These are phyloP conservation scores for Diacronema lutheri DNA, from an alignment of 78 protist species.

Conservation along the genomic window DNA sequence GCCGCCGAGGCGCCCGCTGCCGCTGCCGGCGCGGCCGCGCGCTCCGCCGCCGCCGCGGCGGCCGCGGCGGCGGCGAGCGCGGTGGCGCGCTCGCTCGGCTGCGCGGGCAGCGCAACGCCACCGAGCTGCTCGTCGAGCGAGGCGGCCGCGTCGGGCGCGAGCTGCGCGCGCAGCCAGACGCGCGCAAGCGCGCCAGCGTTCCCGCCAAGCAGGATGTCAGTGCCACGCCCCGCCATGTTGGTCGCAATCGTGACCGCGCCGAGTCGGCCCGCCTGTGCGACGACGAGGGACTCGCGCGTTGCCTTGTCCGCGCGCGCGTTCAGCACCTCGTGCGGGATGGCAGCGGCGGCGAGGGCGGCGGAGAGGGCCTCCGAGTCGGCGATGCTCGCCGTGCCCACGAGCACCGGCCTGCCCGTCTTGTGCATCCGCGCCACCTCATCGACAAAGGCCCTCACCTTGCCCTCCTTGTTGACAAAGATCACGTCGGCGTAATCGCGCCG, in stretches of 20 bases:
- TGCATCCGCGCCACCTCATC: background rate
- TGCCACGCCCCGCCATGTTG: slow-evolving; percentile 57
- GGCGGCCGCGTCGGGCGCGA: background rate
- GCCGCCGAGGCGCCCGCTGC: too few species aligned
- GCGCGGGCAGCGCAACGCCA: too few species aligned
- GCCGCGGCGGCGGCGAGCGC: too few species aligned
- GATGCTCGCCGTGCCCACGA: slow-evolving; percentile 39
- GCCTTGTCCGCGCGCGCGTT: slow-evolving; percentile 31
- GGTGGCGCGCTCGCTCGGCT: too few species aligned
- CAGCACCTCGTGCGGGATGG: slow-evolving; percentile 25
- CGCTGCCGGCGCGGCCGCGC: too few species aligned
- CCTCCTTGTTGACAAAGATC: background rate
- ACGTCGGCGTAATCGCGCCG: slow-evolving; percentile 13
- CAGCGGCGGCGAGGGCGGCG: slow-evolving; percentile 7
- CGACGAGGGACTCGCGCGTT: slow-evolving; percentile 34
- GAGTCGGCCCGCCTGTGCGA: slow-evolving; percentile 46
- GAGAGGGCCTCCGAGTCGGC: slow-evolving; percentile 17
- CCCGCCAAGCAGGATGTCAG: slow-evolving; percentile 53
- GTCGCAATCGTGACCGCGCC: slow-evolving; percentile 48
- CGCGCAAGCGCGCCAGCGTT: slow-evolving; percentile 20
- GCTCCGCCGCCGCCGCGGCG: too few species aligned
- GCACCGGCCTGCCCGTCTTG: slow-evolving; percentile 32
- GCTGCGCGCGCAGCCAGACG: background rate
- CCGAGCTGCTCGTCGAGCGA: too few species aligned
- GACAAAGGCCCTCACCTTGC: background rate